Evolutionary conservation across 768 basidiomycete genomes (phyloP).

Genomic region (Trametopsis cervina): DNA sequence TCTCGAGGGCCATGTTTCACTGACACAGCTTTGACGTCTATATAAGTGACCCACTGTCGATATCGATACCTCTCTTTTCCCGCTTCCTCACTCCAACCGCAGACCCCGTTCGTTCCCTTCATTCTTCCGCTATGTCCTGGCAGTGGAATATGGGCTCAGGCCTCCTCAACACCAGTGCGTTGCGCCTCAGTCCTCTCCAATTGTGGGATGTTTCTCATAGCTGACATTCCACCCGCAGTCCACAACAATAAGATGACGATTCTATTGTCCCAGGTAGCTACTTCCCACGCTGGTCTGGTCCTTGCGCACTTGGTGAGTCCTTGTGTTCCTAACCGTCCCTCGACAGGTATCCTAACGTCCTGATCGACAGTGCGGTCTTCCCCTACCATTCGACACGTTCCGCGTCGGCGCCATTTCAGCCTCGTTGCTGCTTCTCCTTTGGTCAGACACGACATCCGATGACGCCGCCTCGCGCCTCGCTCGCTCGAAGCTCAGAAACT

Average conservation of each 20-base stretch:
- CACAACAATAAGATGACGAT: not conserved
- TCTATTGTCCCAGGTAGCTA: not conserved
- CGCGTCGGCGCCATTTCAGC: not conserved
- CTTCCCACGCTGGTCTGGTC: not conserved
- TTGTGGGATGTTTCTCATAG: not conserved
- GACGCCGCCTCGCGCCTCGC: not conserved
- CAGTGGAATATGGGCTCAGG: no score
- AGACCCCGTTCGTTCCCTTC: no score
- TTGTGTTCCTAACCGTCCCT: no score
- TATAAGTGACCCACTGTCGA: not conserved
- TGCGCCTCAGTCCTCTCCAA: no score
- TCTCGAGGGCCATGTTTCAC: not conserved
- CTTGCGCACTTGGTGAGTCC: not conserved
- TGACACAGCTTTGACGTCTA: not conserved
- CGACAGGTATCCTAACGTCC: no score
- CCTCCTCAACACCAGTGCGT: no score
- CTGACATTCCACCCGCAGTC: no score
- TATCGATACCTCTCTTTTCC: not conserved
- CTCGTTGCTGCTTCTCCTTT: not conserved
- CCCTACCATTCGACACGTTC: not conserved
- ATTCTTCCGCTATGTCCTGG: no score
- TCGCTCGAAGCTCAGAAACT: not conserved
- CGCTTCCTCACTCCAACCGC: not conserved
- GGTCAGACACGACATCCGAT: not conserved
- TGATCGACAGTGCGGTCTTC: not conserved